Percentiles rank a stretch among this genome's conserved stretches.
Evolutionary conservation across 192 early-diverging fungal species (phyloP).

Genomic region (Gryganskiella cystojenkinii): DNA sequence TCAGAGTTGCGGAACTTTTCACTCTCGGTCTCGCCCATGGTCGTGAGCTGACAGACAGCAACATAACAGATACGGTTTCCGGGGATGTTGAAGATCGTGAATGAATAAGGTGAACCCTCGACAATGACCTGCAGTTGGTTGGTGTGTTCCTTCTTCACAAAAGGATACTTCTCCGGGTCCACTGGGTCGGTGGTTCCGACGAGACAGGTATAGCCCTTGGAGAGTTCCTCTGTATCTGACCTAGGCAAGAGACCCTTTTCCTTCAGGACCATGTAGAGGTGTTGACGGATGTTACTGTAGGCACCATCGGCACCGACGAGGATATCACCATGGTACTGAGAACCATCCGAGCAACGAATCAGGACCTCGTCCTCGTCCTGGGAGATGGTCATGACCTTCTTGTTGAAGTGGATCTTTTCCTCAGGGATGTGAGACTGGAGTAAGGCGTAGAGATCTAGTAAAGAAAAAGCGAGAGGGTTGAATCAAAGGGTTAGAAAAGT

Average conservation of each 20-base stretch:
- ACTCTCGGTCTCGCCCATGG: too few species aligned
- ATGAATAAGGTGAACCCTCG: too few species aligned
- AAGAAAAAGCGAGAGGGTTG: background rate
- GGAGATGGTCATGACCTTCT: background rate
- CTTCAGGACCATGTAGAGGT: too few species aligned
- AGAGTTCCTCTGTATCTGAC: background rate
- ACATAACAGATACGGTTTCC: too few species aligned
- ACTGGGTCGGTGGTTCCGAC: background rate
- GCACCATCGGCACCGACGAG: background rate
- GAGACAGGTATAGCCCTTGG: background rate
- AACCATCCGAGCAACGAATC: background rate
- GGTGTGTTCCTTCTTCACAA: background rate
- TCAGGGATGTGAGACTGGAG: background rate
- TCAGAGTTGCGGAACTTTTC: too few species aligned
- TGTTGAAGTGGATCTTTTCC: background rate
- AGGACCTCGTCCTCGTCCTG: background rate
- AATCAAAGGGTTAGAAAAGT: too few species aligned
- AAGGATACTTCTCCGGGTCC: constrained; percentile 1
- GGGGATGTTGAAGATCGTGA: too few species aligned
- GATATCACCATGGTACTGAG: background rate
- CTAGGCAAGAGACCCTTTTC: background rate
- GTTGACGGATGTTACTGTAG: too few species aligned
- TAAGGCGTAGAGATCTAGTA: background rate
- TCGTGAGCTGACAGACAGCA: too few species aligned
- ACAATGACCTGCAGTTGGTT: too few species aligned